Conservation (phyloP, 805 yeast species). For the Zygosaccharomyces siamensis region DNA sequence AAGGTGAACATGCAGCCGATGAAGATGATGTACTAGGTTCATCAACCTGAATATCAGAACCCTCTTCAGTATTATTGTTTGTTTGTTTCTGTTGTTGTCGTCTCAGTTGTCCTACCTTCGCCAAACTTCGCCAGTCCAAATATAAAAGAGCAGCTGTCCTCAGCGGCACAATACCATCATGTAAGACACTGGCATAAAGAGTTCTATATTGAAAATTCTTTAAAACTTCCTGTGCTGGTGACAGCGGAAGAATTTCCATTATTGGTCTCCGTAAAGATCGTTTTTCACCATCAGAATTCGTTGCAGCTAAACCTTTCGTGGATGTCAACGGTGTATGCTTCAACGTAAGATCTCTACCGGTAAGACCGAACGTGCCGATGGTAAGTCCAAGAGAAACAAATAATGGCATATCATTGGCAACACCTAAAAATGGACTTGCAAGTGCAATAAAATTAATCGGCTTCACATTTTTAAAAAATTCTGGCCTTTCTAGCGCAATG, state of each 20-base stretch:
- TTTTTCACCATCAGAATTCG: slow-evolving; percentile 9
- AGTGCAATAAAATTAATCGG: slow-evolving; percentile 78
- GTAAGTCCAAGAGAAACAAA: slow-evolving; percentile 79
- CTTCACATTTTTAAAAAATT: slow-evolving; percentile 55
- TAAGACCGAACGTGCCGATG: slow-evolving; percentile 84
- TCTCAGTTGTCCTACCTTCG: slow-evolving; percentile 42
- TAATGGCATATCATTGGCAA: slow-evolving; percentile 80
- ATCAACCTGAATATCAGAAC: too few species aligned
- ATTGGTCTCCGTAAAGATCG: slow-evolving; percentile 45
- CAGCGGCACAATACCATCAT: slow-evolving; percentile 95
- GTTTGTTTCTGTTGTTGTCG: slow-evolving; percentile 12
- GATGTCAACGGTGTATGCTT: slow-evolving; percentile 37
- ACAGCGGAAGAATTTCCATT: slow-evolving; percentile 67
- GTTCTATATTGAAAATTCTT: slow-evolving; percentile 66
- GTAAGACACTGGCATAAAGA: slow-evolving; percentile 79
- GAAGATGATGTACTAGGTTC: slow-evolving; percentile 2
- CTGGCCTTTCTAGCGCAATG: slow-evolving; percentile 54
- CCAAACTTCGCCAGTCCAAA: slow-evolving; percentile 76
- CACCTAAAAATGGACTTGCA: slow-evolving; percentile 88
- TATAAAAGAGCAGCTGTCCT: slow-evolving; percentile 83
- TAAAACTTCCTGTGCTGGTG: slow-evolving; percentile 63
- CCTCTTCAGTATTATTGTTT: neutral
- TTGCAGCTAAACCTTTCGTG: slow-evolving; percentile 24
- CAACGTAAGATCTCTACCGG: slow-evolving; percentile 87
- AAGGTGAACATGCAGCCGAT: neutral